These are phyloP conservation scores for Mixia osmundae DNA, from an alignment of 1,284 basidiomycete genomes.

Conservation along the genomic window DNA sequence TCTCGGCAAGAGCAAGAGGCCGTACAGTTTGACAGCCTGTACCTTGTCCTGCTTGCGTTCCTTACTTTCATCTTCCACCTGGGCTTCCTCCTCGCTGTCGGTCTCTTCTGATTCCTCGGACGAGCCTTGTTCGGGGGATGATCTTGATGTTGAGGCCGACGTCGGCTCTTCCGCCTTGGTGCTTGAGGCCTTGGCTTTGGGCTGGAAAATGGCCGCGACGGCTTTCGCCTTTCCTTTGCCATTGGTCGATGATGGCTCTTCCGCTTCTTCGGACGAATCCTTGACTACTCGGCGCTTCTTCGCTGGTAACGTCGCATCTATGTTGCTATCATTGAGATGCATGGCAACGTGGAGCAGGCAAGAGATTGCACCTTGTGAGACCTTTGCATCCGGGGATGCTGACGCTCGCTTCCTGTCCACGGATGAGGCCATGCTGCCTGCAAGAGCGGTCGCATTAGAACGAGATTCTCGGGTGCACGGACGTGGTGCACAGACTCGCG, in stretches of 20 bases:
- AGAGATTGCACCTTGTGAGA: too few relatives aligned
- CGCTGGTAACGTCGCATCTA: too few relatives aligned
- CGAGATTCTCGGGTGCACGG: too few relatives aligned
- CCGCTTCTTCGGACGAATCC: not conserved
- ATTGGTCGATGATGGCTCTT: not conserved
- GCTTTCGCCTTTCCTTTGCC: not conserved
- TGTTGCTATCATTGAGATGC: too few relatives aligned
- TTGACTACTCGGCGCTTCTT: not conserved
- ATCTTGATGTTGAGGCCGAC: not conserved
- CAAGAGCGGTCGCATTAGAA: too few relatives aligned
- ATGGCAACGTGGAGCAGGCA: too few relatives aligned
- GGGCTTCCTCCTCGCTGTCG: conserved; percentile 9
- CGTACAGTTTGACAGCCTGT: conserved; percentile 9
- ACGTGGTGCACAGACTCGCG: too few relatives aligned
- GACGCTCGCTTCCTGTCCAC: too few relatives aligned
- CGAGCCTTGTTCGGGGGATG: conserved; percentile 3
- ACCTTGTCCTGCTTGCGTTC: conserved; percentile 7
- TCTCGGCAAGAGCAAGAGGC: not conserved
- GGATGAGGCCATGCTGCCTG: too few relatives aligned
- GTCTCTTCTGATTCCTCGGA: conserved; percentile 2
- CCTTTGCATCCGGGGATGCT: too few relatives aligned
- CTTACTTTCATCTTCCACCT: conserved; percentile 9
- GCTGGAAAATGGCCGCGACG: not conserved
- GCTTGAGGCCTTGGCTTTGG: not conserved
- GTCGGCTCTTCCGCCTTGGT: not conserved